These are phyloP conservation scores for Penicillium coprophilum DNA, from an alignment of 495 filamentous ascomycete species.

Conservation along the genomic window DNA sequence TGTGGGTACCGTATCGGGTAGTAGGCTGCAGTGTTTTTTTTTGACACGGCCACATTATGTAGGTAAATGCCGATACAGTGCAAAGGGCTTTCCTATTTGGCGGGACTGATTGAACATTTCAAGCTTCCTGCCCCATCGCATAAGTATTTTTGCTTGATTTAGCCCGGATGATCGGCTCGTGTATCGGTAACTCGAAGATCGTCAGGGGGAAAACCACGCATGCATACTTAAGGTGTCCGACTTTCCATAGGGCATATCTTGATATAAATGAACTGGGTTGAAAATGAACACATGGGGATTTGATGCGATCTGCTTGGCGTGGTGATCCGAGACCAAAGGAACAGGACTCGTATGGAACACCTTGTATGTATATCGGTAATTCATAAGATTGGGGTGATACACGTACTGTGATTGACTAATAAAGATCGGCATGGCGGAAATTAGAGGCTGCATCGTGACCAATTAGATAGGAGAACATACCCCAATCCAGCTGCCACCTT, in stretches of 20 bases:
- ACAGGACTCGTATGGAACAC: no score
- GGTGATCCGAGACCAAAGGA: neutral
- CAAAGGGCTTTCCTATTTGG: neutral
- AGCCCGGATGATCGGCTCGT: constrained; percentile 11
- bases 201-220: constrained; percentile 17
- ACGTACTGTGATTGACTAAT: constrained; percentile 5
- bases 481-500: constrained; percentile 16
- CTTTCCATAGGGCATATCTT: neutral
- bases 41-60: neutral
- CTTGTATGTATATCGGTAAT: neutral
- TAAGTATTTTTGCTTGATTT: neutral
- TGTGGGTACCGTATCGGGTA: neutral
- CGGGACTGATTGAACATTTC: neutral
- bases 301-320: neutral
- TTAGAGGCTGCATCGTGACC: constrained; percentile 7
- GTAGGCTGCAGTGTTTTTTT: constrained; percentile 2
- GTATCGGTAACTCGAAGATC: constrained; percentile 1
- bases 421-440: constrained; percentile 32
- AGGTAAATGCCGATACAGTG: constrained; percentile 1
- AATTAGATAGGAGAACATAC: neutral
- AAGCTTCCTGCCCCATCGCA: neutral
- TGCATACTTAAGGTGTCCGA: neutral
- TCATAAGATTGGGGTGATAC: neutral
- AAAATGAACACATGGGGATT: neutral
- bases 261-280: neutral